phyloP scores from a whole-genome alignment of 2,329 filamentous ascomycete genomes.

The Talaromyces amestolkiae region DNA sequence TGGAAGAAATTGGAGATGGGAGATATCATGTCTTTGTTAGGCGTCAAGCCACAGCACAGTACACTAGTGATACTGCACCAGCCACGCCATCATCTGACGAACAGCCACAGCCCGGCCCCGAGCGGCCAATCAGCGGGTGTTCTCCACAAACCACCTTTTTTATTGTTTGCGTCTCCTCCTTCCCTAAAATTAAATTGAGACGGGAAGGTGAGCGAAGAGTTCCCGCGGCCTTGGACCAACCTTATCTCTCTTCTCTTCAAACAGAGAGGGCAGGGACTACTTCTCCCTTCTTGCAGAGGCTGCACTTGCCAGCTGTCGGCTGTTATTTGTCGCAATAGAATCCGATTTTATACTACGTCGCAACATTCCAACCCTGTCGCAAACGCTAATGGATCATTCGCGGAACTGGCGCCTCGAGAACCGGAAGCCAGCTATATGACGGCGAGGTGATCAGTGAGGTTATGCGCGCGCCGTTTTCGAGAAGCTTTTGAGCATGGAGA shows the following conservation, averaged over 20 bases:
- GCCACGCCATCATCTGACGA: conserved; percentile 8
- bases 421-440: conserved; percentile 58
- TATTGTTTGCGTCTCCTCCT: conserved; percentile 9
- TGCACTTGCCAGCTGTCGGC: not conserved
- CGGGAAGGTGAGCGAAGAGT: not conserved
- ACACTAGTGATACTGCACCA: not conserved
- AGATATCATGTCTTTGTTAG: not conserved
- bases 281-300: not conserved
- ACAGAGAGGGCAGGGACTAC: not conserved
- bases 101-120: conserved; percentile 22
- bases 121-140: conserved; percentile 13
- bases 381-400: conserved; percentile 54
- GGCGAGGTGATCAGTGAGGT: conserved; percentile 54
- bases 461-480: conserved; percentile 27
- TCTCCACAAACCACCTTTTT: conserved; percentile 7
- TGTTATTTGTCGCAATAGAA: not conserved
- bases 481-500: conserved; percentile 41
- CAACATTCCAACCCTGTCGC: conserved; percentile 12
- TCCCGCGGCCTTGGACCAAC: not conserved
- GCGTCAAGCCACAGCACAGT: not conserved
- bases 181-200: not conserved
- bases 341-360: not conserved
- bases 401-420: conserved; percentile 47
- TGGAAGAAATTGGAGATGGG: not conserved
- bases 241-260: not conserved